Evolutionary conservation across 345 rosid genomes (phyloP).

Genomic region (Firmiana major): DNA sequence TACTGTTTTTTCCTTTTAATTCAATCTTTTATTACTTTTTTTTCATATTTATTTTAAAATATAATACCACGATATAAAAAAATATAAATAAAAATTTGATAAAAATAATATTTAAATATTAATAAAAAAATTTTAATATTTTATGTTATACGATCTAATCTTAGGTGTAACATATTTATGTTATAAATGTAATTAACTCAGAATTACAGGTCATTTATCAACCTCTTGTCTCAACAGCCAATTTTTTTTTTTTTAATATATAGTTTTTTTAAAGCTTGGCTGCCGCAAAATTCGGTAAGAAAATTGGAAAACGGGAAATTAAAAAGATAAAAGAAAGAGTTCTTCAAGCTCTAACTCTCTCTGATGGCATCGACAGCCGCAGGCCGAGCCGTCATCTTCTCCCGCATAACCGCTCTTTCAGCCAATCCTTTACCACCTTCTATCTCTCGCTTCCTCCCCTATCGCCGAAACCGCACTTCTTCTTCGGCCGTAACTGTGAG

Average conservation of each 20-base stretch:
- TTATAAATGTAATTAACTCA: not conserved
- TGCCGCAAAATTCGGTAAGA: not conserved
- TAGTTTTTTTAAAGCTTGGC: too few species aligned
- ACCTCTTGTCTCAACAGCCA: not conserved
- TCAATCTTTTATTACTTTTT: too few species aligned
- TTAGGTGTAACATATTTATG: too few species aligned
- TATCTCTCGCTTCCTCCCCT: constrained; percentile 17
- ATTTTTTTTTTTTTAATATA: too few species aligned
- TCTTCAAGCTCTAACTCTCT: constrained; percentile 8
- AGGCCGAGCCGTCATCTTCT: constrained; percentile 47
- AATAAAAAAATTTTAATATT: too few species aligned
- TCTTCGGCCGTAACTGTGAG: constrained; percentile 30
- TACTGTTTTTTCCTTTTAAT: too few species aligned
- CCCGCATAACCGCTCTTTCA: constrained; percentile 37
- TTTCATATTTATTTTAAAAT: too few species aligned
- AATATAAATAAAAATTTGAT: too few species aligned
- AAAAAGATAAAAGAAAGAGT: not conserved
- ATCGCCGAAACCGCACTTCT: constrained; percentile 23
- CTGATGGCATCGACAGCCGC: constrained; percentile 56
- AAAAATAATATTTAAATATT: too few species aligned
- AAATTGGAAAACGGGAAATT: constrained; percentile 4
- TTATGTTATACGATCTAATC: too few species aligned
- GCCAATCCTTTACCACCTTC: constrained; percentile 21
- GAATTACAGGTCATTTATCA: not conserved
- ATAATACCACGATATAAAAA: too few species aligned